Evolutionary conservation across 192 early-diverging fungal genomes (phyloP).

Genomic region (Dimargaris verticillata): DNA sequence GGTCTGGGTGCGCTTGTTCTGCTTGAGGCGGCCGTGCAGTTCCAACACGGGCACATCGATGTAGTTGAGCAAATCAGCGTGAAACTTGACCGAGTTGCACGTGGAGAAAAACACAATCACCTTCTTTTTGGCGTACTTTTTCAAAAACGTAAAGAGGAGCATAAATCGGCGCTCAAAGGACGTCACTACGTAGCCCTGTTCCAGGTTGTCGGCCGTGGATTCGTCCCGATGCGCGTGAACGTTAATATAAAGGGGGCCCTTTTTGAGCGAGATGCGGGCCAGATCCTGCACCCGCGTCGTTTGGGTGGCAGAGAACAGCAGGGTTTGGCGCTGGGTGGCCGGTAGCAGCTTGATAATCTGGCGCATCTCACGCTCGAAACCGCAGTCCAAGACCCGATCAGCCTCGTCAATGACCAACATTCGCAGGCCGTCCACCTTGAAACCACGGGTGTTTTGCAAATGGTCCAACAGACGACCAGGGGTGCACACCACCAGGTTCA

Average conservation of each 20-base stretch:
- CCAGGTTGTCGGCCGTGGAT: conserved; percentile 87
- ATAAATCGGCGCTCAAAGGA: conserved; percentile 85
- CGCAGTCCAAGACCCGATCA: conserved; percentile 93
- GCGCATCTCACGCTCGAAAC: conserved; percentile 98
- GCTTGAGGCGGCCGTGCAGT: conserved; percentile 95
- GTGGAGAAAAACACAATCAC: conserved; percentile 96
- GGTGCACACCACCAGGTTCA: conserved; percentile 90
- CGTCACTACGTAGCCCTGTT: conserved; percentile 96
- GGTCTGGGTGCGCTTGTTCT: conserved; percentile 94
- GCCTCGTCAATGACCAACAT: conserved; percentile 92
- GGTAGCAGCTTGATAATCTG: conserved; percentile 92
- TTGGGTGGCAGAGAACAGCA: conserved; percentile 98
- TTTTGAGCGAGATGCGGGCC: conserved; percentile 92
- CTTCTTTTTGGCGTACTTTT: conserved; percentile 92
- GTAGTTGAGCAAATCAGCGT: conserved; percentile 94
- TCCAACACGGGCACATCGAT: conserved; percentile 97
- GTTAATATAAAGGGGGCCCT: conserved; percentile 96
- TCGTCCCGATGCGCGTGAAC: conserved; percentile 93
- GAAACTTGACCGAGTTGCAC: conserved; percentile 96
- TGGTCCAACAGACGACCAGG: conserved; percentile 97
- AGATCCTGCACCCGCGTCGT: conserved; percentile 97
- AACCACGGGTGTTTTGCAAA: conserved; percentile 93
- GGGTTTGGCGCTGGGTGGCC: conserved; percentile 69
- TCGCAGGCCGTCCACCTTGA: conserved; percentile 88
- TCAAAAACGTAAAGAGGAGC: conserved; percentile 95